Percentiles rank a stretch among this genome's conserved stretches.
phyloP scores from a whole-genome alignment of 495 filamentous ascomycete species.

The Aspergillus ellipticus region DNA sequence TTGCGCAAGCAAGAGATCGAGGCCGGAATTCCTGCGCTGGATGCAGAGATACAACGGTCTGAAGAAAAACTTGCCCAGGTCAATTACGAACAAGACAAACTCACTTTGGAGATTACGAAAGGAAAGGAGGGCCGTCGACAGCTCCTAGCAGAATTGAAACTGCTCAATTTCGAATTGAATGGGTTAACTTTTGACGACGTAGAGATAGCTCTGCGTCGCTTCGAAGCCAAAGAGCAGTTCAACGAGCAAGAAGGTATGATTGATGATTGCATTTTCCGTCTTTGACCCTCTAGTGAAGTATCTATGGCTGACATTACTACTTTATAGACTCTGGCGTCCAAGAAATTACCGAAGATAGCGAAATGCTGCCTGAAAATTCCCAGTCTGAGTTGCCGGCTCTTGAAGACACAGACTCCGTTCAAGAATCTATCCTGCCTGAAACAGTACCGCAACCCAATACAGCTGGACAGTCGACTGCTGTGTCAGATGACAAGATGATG shows the following conservation, averaged over 20 bases:
- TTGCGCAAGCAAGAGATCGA: slow-evolving; percentile 54
- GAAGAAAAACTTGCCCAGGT: slow-evolving; percentile 50
- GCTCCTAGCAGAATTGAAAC: slow-evolving; percentile 54
- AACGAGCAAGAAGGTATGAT: slow-evolving; percentile 26
- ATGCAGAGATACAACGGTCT: slow-evolving; percentile 47
- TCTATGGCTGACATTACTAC: neutral
- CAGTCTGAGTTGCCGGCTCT: neutral
- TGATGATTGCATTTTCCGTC: slow-evolving; percentile 1
- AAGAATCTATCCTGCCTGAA: neutral
- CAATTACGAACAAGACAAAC: slow-evolving; percentile 52
- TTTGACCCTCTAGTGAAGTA: neutral
- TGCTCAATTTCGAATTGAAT: slow-evolving; percentile 45
- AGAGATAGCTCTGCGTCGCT: slow-evolving; percentile 33
- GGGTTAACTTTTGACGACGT: slow-evolving; percentile 39
- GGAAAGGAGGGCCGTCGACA: slow-evolving; percentile 33
- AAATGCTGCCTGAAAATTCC: neutral
- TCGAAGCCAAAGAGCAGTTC: slow-evolving; percentile 24
- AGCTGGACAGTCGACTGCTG: neutral
- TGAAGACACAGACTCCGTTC: neutral
- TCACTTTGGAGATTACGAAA: slow-evolving; percentile 57
- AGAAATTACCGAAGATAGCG: neutral
- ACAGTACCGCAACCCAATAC: neutral
- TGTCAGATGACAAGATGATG: neutral
- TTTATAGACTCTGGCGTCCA: slow-evolving; percentile 3
- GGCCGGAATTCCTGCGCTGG: slow-evolving; percentile 54